Evolutionary conservation across 345 rosid species (phyloP), one percentile per base, ranked within the genome.

Genomic region (Luvunga scandens): DNA sequence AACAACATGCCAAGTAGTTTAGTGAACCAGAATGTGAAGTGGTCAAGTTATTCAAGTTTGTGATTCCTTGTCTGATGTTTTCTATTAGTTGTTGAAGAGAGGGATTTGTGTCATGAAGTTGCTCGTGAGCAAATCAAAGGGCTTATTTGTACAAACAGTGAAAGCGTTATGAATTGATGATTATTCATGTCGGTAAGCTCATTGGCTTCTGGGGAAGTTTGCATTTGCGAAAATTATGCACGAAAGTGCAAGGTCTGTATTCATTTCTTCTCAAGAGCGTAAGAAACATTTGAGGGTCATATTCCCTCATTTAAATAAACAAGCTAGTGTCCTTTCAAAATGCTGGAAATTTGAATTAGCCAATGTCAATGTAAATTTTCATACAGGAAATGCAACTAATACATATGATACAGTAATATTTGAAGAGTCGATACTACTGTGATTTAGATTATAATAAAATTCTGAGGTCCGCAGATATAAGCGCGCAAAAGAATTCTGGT

Each of bases 21-120:
- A 76, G 83, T 34, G 55, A 78, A 73, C 76, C 53, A 34, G 75
- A 72, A 66, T 72, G 76, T 71, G 81, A 62, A 76, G 66, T 79
- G 75, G 48, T 81, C 22, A 42, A 50, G 78, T 65, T 69, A 75
- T 80, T 78, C 62, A n/a, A 62, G 42, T 85, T 75, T 24, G 67
- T 75, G 33, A 45, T 70, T 76, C 25, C 24, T 62, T 57, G 16
- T 75, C 68, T 38, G 61, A 69, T 57, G 75, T 60, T 61, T 76
- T 75, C 25, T 70, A 34, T 75, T 75, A 63, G 57, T 55, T 66
- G 65, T 72, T 73, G 21, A 27, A 45, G 22, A 53, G 60, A 48
- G 48, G 71, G 75, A 73, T 80, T 30, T 9, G 55, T 38, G 61
- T 67, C 27, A 1, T 42, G 21, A 34, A 14, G 38, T 66, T 66